Evolutionary conservation across 2,329 filamentous ascomycete genomes (phyloP).

Genomic region (Aspergillus sp.): DNA sequence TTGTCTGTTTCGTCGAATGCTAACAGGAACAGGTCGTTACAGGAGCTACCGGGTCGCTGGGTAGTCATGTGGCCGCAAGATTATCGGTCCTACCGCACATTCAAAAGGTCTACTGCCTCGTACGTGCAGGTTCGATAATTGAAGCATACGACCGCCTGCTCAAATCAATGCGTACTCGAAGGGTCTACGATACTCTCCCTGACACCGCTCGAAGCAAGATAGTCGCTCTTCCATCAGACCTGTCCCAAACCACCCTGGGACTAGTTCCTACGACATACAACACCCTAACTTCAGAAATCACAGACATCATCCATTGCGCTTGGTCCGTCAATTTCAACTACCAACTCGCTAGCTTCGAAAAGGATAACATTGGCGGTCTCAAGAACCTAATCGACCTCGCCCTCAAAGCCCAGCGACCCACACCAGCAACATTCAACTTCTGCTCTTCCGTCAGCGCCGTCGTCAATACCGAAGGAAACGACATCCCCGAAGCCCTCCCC

Average conservation of each 20-base stretch:
- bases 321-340: constrained; percentile 62
- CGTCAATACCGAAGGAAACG: constrained; percentile 17
- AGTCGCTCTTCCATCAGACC: constrained; percentile 41
- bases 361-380: constrained; percentile 47
- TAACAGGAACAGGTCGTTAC: constrained; percentile 43
- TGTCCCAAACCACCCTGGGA: constrained; percentile 46
- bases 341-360: constrained; percentile 49
- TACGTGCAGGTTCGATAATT: constrained; percentile 42
- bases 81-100: constrained; percentile 34
- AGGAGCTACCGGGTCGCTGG: constrained; percentile 60
- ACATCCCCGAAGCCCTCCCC: constrained; percentile 31
- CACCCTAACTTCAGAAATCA: constrained; percentile 37
- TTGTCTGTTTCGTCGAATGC: neutral
- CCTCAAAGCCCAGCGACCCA: constrained; percentile 22
- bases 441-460: constrained; percentile 46
- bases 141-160: constrained; percentile 41
- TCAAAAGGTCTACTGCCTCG: constrained; percentile 49
- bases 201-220: constrained; percentile 31
- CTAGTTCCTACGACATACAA: constrained; percentile 38
- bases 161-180: constrained; percentile 37
- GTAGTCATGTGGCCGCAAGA: constrained; percentile 50
- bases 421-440: constrained; percentile 41
- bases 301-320: constrained; percentile 55
- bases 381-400: constrained; percentile 38
- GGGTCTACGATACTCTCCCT: constrained; percentile 19